Evolutionary conservation across 2,329 filamentous ascomycete genomes (phyloP), one percentile per base, ranked within the genome.

Genomic region (Furcasterigmium furcatum): DNA sequence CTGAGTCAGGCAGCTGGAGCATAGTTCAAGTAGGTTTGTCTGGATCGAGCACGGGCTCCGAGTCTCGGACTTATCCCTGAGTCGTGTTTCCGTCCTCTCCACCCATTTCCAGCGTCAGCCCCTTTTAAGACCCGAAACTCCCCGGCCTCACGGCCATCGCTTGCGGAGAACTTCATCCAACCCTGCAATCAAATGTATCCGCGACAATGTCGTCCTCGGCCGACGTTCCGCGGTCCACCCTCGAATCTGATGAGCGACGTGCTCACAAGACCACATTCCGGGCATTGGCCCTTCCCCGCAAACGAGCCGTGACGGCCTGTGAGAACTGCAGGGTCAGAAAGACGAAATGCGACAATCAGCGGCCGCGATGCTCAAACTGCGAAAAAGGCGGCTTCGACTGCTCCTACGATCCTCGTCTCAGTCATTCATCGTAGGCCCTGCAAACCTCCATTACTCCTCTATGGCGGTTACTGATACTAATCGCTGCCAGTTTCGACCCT

Each of bases 401-500:
- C n/a, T 36, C 34, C 12, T 36, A 36, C 12, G 34, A 36, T 12
- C 34, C 34, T 10, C 34, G 34, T 18, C 34, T 36, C 4, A 16
- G 19, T 9, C 34, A 36, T 36, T 36, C 34, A 4, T 36, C 34
- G 34, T 36, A 20, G 13, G 30, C 9, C 7, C 8, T 16, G 12
- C 14, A 5, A n/a, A n/a, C 10, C 30, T 13, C 14, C 30, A 5
- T 34, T n/a, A 16, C 14, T 6, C 10, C 5, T 34, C 30, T 34
- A 8, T 6, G 30, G n/a, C 14, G 10, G 6, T 9, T 13, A 16
- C 10, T 16, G 10, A 14, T 6, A 34, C 7, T 18, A 16, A 19
- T 19, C 30, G 18, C 16, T 19, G 65, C 65, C 38, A 68, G 66
- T 21, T 76, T 76, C 50, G 73, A 76, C 54, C 69, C 73, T 3